Evolutionary conservation across 2,329 filamentous ascomycete species (phyloP).

Genomic region (Trichophyton benhamiae): DNA sequence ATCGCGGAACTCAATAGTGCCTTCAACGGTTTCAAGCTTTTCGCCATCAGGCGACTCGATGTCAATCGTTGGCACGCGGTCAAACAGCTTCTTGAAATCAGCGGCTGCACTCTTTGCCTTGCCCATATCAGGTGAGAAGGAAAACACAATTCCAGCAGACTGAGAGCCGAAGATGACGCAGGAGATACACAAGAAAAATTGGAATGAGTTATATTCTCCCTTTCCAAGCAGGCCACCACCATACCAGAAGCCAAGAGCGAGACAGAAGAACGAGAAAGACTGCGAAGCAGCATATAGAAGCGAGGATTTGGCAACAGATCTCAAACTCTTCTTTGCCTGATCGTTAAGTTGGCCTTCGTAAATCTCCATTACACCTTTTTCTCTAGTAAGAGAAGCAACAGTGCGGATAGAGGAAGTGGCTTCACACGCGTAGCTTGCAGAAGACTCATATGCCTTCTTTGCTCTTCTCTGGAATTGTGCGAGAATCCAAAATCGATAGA

Average conservation of each 20-base stretch:
- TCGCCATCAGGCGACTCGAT: constrained; percentile 63
- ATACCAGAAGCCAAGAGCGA: constrained; percentile 88
- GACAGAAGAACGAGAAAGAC: constrained; percentile 68
- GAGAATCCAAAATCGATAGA: constrained; percentile 75
- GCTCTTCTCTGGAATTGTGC: constrained; percentile 66
- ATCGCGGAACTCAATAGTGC: constrained; percentile 74
- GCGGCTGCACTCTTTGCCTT: constrained; percentile 78
- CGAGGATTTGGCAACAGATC: constrained; percentile 64
- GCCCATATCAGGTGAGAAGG: constrained; percentile 81
- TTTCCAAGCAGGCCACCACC: constrained; percentile 63
- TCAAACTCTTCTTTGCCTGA: constrained; percentile 57
- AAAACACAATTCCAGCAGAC: constrained; percentile 80
- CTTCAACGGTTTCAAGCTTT: constrained; percentile 52
- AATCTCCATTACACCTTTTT: constrained; percentile 61
- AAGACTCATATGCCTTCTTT: constrained; percentile 65
- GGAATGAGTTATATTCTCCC: constrained; percentile 61
- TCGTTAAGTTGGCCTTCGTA: constrained; percentile 56
- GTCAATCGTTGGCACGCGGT: constrained; percentile 70
- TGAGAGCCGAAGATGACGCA: constrained; percentile 84
- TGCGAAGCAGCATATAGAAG: constrained; percentile 73
- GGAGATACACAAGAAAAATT: constrained; percentile 87
- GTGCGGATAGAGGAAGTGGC: constrained; percentile 89
- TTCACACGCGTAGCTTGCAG: constrained; percentile 81
- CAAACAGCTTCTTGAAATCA: constrained; percentile 71
- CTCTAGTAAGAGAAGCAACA: constrained; percentile 78